Percentiles rank a stretch among this genome's conserved stretches.
phyloP scores from a whole-genome alignment of 2,329 filamentous ascomycete species.

The Tolypocladium tundrense region DNA sequence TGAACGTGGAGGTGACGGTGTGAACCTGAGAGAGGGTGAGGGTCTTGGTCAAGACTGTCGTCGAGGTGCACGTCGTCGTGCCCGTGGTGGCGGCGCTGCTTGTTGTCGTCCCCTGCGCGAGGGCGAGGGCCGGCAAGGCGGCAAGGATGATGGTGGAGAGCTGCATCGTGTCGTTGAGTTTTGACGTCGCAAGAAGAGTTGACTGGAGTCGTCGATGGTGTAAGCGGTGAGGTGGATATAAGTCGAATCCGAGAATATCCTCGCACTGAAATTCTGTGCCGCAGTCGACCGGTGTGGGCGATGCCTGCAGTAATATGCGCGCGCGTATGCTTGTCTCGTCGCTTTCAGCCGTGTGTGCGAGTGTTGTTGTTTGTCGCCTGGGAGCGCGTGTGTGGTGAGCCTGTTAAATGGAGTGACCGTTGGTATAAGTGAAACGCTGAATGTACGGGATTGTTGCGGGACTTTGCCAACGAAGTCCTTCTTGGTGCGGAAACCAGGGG shows the following conservation, averaged over 20 bases:
- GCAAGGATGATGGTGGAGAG: slow-evolving; percentile 33
- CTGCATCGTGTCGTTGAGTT: slow-evolving; percentile 7
- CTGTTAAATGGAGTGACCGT: neutral
- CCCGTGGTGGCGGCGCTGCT: slow-evolving; percentile 9
- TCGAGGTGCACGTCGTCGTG: slow-evolving; percentile 38
- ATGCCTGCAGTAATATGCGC: neutral
- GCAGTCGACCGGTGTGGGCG: neutral
- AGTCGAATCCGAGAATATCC: neutral
- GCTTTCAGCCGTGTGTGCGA: neutral
- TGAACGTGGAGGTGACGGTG: slow-evolving; percentile 23
- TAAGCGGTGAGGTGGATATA: neutral
- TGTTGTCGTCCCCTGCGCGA: slow-evolving; percentile 30
- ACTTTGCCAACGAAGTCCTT: slow-evolving; percentile 49
- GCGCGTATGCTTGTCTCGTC: neutral
- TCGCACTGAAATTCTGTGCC: neutral
- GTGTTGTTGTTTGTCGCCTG: neutral
- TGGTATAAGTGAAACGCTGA: slow-evolving; percentile 9
- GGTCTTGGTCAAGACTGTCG: slow-evolving; percentile 40
- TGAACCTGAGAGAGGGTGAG: slow-evolving; percentile 38
- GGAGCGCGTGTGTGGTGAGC: neutral
- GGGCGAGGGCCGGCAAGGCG: slow-evolving; percentile 42
- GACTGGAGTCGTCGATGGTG: neutral
- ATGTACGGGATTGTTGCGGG: slow-evolving; percentile 14
- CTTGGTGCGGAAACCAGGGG: slow-evolving; percentile 10
- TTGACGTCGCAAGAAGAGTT: neutral